Evolutionary conservation across 345 rosid genomes (phyloP), one percentile per base, ranked within the genome.

Genomic region (Excoecaria cochinchinensis): DNA sequence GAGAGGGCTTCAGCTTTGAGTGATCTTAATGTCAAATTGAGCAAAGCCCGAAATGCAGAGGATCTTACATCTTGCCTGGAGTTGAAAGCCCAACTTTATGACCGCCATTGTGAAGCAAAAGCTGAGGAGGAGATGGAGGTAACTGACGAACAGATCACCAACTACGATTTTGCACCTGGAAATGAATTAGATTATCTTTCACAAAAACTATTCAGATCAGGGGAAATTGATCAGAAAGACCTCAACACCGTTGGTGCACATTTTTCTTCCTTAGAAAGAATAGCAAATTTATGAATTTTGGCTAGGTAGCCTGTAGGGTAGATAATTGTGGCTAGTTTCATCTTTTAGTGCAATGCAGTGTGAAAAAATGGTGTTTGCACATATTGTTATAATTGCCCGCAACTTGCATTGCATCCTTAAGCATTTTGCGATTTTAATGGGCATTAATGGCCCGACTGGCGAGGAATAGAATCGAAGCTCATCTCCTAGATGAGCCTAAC

Each of bases 1-100:
- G 92, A 89, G 80, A 90, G 83, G 79, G 75, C 83, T 70, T 87
- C 87, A 31, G 80, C 84, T 57, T 67, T 89, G 69, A 83, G 40
- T 74, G 93, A 95, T 53, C 84, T 91, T 66, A 79, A 80, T 1
- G 99, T 90, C 48, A 91, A 88, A 84, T 71, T 95, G 83, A 91
- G 87, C 85, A 90, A 86, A 87, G 91, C 93, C 74, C 87, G 92
- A 76, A 91, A 78, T 42, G 92, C 88, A 55, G 97, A 91, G 57
- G 98, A 93, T 85, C 83, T 93, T 64, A 89, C 86, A 69, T 86
- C 91, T 71, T 93, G 92, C 78, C 59, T 77, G 80, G 97, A 90
- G 74, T 76, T 89, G 78, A 90, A 86, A 81, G 71, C 90, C 66
- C 89, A 87, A 80, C 84, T 88, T 40, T 75, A 51, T 63, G 46